A percentile compares a stretch with the other conserved stretches of the same genome.
Evolutionary conservation across 2,329 filamentous ascomycete genomes (phyloP).

Genomic region (Didymellaceae sp.): DNA sequence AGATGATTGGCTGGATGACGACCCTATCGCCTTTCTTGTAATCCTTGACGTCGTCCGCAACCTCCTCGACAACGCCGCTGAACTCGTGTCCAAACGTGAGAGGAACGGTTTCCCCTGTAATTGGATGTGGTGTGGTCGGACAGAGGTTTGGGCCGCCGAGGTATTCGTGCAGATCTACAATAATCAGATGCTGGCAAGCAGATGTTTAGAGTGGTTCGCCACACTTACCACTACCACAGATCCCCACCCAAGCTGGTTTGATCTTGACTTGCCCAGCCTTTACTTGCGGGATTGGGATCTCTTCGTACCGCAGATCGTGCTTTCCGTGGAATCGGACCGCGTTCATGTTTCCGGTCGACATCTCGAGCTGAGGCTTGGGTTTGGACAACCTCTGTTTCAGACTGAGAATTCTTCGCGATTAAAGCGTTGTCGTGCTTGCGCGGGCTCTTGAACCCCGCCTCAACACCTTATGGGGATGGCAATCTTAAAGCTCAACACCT

Average conservation of each 20-base stretch:
- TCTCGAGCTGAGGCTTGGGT: conserved; percentile 16
- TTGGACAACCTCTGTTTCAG: background rate
- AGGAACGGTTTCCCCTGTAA: conserved; percentile 60
- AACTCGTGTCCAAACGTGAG: conserved; percentile 63
- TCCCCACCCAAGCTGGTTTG: conserved; percentile 51
- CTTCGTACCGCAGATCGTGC: conserved; percentile 52
- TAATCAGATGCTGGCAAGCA: background rate
- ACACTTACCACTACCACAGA: conserved; percentile 42
- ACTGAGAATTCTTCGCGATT: background rate
- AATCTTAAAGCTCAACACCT: background rate
- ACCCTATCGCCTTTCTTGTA: conserved; percentile 58
- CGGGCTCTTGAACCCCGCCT: too few relatives aligned
- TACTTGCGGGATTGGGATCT: conserved; percentile 50
- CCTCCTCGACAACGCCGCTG: conserved; percentile 59
- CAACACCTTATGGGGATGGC: too few relatives aligned
- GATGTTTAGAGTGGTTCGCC: background rate
- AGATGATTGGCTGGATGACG: conserved; percentile 61
- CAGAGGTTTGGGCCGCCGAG: conserved; percentile 57
- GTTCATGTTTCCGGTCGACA: conserved; percentile 49
- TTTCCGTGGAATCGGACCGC: conserved; percentile 56
- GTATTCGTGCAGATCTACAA: conserved; percentile 56
- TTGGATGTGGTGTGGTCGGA: conserved; percentile 60
- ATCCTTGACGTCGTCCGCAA: conserved; percentile 57
- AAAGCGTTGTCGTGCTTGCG: background rate
- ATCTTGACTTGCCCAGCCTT: conserved; percentile 53